phyloP scores from a whole-genome alignment of 2,329 filamentous ascomycete species.

The Penicillium oxalicum region DNA sequence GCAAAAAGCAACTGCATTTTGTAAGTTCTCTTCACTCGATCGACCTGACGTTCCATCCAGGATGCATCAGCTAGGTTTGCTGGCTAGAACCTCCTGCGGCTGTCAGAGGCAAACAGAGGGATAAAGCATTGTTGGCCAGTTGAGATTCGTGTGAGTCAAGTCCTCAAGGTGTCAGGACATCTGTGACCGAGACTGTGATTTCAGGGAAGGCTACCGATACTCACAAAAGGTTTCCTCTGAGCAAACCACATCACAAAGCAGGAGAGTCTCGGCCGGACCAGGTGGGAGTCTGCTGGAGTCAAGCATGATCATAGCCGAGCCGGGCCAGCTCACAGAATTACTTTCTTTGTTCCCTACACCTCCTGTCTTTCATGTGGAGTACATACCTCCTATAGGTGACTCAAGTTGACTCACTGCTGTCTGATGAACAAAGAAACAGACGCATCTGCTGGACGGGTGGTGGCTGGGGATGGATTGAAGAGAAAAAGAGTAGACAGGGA shows the following conservation, averaged over 20 bases:
- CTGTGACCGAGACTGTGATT: slow-evolving; percentile 1
- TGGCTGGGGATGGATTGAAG: slow-evolving; percentile 2
- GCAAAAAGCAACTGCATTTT: too few species aligned
- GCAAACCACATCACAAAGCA: slow-evolving; percentile 5
- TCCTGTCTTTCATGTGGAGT: not conserved
- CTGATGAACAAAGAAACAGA: slow-evolving; percentile 2
- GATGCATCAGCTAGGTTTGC: not conserved
- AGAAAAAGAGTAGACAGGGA: not conserved
- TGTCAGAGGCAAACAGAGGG: not conserved
- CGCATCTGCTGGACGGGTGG: not conserved
- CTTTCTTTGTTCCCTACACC: too few species aligned
- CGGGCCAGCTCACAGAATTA: slow-evolving; percentile 8
- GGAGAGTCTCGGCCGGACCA: slow-evolving; percentile 9
- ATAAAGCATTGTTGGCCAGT: slow-evolving; percentile 1
- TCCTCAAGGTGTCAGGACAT: not conserved
- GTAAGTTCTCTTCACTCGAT: too few species aligned
- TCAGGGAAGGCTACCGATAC: not conserved
- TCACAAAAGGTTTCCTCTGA: slow-evolving; percentile 4
- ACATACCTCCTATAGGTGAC: not conserved
- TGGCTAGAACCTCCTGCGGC: not conserved
- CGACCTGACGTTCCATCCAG: not conserved
- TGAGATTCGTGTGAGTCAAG: not conserved
- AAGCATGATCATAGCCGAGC: not conserved
- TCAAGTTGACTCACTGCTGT: slow-evolving; percentile 1
- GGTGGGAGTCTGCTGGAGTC: not conserved